phyloP scores from a whole-genome alignment of 495 filamentous ascomycete genomes.

The Endocarpon pusillum region DNA sequence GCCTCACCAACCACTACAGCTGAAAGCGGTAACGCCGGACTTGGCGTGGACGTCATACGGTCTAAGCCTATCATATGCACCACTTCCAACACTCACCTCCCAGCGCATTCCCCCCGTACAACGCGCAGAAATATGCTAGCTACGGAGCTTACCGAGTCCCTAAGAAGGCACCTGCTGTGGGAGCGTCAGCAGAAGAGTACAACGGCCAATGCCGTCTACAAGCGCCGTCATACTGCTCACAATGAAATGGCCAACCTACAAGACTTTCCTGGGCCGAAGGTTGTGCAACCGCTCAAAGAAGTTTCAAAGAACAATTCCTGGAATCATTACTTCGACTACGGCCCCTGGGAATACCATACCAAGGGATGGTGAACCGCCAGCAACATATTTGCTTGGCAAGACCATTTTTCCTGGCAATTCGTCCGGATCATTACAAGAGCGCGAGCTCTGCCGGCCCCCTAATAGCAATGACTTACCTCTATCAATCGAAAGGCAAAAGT shows the following conservation, averaged over 20 bases:
- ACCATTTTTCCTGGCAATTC: no score
- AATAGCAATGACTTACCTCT: no score
- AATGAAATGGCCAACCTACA: conserved; percentile 72
- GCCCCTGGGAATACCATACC: conserved; percentile 50
- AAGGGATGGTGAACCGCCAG: conserved; percentile 48
- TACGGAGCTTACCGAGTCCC: conserved; percentile 73
- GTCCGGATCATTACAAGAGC: no score
- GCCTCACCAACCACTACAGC: conserved; percentile 55
- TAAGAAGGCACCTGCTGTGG: conserved; percentile 65
- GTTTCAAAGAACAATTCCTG: conserved; percentile 40
- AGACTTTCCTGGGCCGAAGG: conserved; percentile 43
- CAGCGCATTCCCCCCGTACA: conserved; percentile 67
- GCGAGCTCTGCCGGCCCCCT: no score
- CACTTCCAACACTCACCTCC: conserved; percentile 50
- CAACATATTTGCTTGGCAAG: no score
- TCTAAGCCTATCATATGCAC: conserved; percentile 73
- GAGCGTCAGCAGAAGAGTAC: conserved; percentile 81
- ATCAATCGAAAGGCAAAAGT: no score
- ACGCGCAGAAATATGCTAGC: conserved; percentile 95
- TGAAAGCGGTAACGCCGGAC: background rate
- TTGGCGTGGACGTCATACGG: conserved; percentile 53
- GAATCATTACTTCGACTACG: conserved; percentile 48
- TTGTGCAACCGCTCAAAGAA: conserved; percentile 22
- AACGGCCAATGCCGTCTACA: conserved; percentile 73
- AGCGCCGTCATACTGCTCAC: conserved; percentile 80